Base-by-base conservation (phyloP, 805 yeast genomes). In the Candida parachauliodes region DNA sequence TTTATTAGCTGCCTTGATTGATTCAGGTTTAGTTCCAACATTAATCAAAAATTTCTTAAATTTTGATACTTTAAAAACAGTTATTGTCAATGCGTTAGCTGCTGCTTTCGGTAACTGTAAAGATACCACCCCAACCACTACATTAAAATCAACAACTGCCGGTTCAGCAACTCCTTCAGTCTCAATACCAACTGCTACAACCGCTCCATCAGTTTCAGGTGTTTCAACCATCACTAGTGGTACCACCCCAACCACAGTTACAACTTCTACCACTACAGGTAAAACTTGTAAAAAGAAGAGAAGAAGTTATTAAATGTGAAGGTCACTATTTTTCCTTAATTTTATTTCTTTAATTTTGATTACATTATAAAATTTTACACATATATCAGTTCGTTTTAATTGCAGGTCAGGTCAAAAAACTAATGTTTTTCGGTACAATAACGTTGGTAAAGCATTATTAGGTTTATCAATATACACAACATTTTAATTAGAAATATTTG, bases 31-130 rank as follows among this genome's bases (percentile, higher is more conserved):
- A 44, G 51, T 67, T 37, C 59, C 65, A 22, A 50, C 60, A 19
- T 50, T 67, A 39, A 51, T 67, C 51, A 46, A 65, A 44, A 55
- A 59, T 34, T 64, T 67, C 57, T 64, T 67, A 48, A 64, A 55
- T 49, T 28, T 65, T 28, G 49, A 45, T 12, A 65, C 70, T 14
- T 62, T 66, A 47, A 55, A 62, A 51, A 54, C 66, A n/a, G 62
- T 65, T 39, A 55, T 63, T 35, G 60, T 60, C 45, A 67, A 59
- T 38, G 68, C 72, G 19, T 64, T 67, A 51, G 68, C 68, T 42
- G 71, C 70, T 39, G 69, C 68, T 17, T 53, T 57, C 39, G 62
- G 62, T 41, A 45, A 62, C 32, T 67, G 73, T 59, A 60, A 53
- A 16, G 45, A 59, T 16, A 48, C 59, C 20, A 40, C 54, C 22